phyloP scores from a whole-genome alignment of 2,329 filamentous ascomycete species.

The Magnaporthales sp. region DNA sequence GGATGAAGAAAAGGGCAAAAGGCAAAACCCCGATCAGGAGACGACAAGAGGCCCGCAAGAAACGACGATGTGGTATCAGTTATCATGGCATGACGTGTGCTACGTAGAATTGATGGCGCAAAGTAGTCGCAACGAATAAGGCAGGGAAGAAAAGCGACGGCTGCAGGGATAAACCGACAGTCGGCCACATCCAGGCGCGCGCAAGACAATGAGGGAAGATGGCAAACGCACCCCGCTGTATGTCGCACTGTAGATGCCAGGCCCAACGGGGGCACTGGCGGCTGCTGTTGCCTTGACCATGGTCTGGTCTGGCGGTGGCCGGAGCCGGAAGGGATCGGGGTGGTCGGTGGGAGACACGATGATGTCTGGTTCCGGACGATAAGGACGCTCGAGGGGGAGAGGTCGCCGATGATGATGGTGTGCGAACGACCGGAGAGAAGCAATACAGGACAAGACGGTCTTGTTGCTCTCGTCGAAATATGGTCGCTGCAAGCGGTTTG shows the following conservation, averaged over 20 bases:
- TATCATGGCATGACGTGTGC: neutral
- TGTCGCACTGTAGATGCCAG: conserved; percentile 58
- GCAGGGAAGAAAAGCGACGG: neutral
- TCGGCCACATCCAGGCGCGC: neutral
- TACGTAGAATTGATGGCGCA: neutral
- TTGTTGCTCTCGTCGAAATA: neutral
- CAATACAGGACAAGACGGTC: neutral
- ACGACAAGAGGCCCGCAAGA: neutral
- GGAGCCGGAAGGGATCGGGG: conserved; percentile 5
- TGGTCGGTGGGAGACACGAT: conserved; percentile 2
- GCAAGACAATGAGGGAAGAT: neutral
- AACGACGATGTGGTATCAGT: neutral
- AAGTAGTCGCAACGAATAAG: neutral
- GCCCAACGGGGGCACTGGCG: conserved; percentile 14
- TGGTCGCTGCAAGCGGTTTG: neutral
- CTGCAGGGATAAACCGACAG: neutral
- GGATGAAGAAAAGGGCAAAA: conserved; percentile 4
- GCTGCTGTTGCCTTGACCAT: conserved; percentile 5
- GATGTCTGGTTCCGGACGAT: neutral
- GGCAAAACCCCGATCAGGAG: conserved; percentile 4
- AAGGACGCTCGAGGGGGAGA: neutral
- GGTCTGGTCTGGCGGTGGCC: conserved; percentile 3
- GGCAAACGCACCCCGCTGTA: conserved; percentile 54
- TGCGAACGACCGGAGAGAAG: neutral
- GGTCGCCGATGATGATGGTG: neutral